Evolutionary conservation across 208 protist species (phyloP), one percentile per base, ranked within the genome.

Genomic region (Endotrypanum monterogeii): DNA sequence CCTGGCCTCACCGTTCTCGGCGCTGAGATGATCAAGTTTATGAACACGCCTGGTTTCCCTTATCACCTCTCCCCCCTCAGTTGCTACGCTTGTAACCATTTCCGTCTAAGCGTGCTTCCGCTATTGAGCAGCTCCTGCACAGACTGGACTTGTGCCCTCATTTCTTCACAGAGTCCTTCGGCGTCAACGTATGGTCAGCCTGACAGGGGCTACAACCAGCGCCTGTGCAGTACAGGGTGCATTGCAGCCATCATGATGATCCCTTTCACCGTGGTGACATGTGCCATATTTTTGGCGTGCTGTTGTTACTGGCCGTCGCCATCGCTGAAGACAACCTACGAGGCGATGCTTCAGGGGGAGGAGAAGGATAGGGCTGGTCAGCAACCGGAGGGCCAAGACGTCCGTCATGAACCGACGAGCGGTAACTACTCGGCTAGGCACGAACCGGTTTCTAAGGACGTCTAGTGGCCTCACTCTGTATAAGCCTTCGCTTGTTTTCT

Each of bases 11-110:
- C 60, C n/a, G n/a, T 25, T 1, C 16, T 67, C 20, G 39, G 69
- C 55, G 50, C 62, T 28, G 46, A 75, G 23, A 46, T 46, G 2
- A 57, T 55, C 5, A 73, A 66, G 12, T 84, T 74, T 62, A n/a
- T 78, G 39, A 46, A 3, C 48, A 86, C 84, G 8, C 82, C 83
- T 1, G 85, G 85, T 46, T 76, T 74, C 20, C 85, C 83, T 14
- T 79, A 81, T 46, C 68, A 66, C 68, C 51, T 86, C 67, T 79
- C 77, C 60, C 51, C 37, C 54, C 57, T 86, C 8, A 35, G 60
- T 37, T 86, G 84, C 76, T 89, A 83, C 76, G 57, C 77, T 32
- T 86, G 80, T 73, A 86, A 83, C 71, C 76, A 86, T 73, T 89
- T 83, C 57, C 61, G 71, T 35, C 32, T 50, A 2, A 69, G 55